Evolutionary conservation across 495 filamentous ascomycete species (phyloP).

Genomic region (Sordaria brevicollis): DNA sequence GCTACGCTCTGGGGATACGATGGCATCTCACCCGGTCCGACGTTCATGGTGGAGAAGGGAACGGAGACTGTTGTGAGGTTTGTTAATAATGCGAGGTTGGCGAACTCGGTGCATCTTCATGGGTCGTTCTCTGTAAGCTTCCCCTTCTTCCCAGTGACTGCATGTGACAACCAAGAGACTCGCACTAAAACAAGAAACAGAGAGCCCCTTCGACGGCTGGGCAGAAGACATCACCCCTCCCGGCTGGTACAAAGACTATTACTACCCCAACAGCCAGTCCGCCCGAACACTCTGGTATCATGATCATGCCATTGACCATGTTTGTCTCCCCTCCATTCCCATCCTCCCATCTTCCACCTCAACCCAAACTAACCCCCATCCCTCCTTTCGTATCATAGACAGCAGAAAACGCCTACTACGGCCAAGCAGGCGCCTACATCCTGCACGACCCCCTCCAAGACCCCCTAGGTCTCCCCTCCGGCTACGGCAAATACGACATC

Average conservation of each 20-base stretch:
- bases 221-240: slow-evolving; percentile 39
- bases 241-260: slow-evolving; percentile 50
- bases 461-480: slow-evolving; percentile 32
- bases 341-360: not conserved
- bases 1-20: slow-evolving; percentile 43
- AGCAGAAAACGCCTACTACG: slow-evolving; percentile 44
- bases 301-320: slow-evolving; percentile 36
- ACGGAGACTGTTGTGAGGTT: slow-evolving; percentile 42
- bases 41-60: slow-evolving; percentile 33
- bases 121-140: slow-evolving; percentile 30
- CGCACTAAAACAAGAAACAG: not conserved
- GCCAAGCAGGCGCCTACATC: slow-evolving; percentile 39
- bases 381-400: slow-evolving; percentile 25
- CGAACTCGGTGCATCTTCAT: slow-evolving; percentile 40
- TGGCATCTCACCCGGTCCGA: slow-evolving; percentile 44
- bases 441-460: slow-evolving; percentile 36
- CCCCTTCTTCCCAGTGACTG: too few relatives aligned
- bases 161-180: not conserved
- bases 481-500: slow-evolving; percentile 40
- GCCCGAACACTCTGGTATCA: slow-evolving; percentile 49
- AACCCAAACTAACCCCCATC: not conserved
- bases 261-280: slow-evolving; percentile 44
- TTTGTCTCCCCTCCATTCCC: slow-evolving; percentile 3
- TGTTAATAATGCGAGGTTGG: slow-evolving; percentile 34
- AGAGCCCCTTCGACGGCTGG: slow-evolving; percentile 40